A percentile compares a stretch with the other conserved stretches of the same genome.
phyloP scores from a whole-genome alignment of 75 land plant genomes.

The Pinus albicaulis region DNA sequence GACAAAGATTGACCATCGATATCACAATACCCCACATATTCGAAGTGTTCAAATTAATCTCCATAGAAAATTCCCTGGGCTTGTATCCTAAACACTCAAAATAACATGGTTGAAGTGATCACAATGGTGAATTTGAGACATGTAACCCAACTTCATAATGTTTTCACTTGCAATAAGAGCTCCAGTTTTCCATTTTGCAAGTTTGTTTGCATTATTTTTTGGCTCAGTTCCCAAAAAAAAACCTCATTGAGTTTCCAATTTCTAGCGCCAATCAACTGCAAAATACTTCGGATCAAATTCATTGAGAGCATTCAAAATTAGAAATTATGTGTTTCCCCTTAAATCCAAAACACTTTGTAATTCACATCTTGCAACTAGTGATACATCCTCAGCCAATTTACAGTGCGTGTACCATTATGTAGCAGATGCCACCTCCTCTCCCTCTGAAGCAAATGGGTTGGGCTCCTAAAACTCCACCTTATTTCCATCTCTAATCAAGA shows the following conservation, averaged over 20 bases:
- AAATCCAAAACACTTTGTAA: slow-evolving; percentile 37
- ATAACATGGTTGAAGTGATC: slow-evolving; percentile 33
- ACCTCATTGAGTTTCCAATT: slow-evolving; percentile 48
- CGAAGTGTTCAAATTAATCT: too few species aligned
- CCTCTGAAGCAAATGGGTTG: slow-evolving; percentile 39
- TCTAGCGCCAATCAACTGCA: slow-evolving; percentile 46
- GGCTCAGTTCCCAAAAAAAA: too few species aligned
- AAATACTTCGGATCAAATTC: slow-evolving; percentile 44
- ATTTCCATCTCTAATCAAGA: slow-evolving; percentile 30
- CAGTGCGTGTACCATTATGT: slow-evolving; percentile 41
- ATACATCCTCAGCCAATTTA: slow-evolving; percentile 43
- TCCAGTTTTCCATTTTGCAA: too few species aligned
- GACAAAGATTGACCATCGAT: too few species aligned
- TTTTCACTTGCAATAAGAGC: too few species aligned
- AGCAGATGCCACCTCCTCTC: slow-evolving; percentile 42
- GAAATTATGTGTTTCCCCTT: slow-evolving; percentile 25
- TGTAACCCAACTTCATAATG: too few species aligned
- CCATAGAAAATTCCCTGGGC: too few species aligned
- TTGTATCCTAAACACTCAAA: slow-evolving; percentile 37
- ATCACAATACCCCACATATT: too few species aligned
- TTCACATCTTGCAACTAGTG: slow-evolving; percentile 42
- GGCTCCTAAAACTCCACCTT: slow-evolving; percentile 43
- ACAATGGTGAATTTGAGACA: too few species aligned
- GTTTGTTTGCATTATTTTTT: too few species aligned
- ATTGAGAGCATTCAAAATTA: slow-evolving; percentile 37